Conservation (phyloP, 2,329 filamentous ascomycete species). For the Cladophialophora carrionii region DNA sequence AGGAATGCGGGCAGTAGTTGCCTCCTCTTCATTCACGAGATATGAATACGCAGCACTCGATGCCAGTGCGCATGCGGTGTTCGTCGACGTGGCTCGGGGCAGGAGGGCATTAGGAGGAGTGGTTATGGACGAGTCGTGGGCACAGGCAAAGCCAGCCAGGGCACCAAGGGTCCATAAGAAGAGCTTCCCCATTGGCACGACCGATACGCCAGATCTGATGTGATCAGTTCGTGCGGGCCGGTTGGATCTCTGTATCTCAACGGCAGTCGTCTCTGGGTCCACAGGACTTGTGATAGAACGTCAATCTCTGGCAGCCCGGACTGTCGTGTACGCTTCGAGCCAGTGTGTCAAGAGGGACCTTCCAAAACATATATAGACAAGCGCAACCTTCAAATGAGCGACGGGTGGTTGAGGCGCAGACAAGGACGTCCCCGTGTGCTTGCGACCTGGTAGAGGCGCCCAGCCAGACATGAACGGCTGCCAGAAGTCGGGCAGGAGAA, state of each 20-base stretch:
- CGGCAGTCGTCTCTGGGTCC: not conserved
- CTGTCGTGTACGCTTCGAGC: not conserved
- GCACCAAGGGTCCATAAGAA: constrained; percentile 8
- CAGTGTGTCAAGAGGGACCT: not conserved
- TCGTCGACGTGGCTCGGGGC: constrained; percentile 21
- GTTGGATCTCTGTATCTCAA: not conserved
- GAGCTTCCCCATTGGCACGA: constrained; percentile 18
- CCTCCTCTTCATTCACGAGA: constrained; percentile 4
- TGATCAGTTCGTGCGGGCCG: not conserved
- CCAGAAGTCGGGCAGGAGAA: not conserved
- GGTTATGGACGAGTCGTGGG: constrained; percentile 11
- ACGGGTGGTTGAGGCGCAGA: not conserved
- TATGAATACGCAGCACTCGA: constrained; percentile 23
- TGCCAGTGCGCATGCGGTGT: constrained; percentile 24
- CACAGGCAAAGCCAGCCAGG: constrained; percentile 7
- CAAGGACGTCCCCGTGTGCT: not conserved
- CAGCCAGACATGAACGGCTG: not conserved
- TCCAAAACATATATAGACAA: not conserved
- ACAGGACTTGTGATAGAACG: not conserved
- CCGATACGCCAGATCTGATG: not conserved
- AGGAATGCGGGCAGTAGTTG: constrained; percentile 7
- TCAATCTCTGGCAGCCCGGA: not conserved
- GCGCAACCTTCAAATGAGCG: constrained; percentile 1
- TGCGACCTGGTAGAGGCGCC: not conserved
- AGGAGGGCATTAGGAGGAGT: constrained; percentile 16